Base-by-base conservation (phyloP, 768 basidiomycete genomes). In the Gloeopeniophorella convolvens region DNA sequence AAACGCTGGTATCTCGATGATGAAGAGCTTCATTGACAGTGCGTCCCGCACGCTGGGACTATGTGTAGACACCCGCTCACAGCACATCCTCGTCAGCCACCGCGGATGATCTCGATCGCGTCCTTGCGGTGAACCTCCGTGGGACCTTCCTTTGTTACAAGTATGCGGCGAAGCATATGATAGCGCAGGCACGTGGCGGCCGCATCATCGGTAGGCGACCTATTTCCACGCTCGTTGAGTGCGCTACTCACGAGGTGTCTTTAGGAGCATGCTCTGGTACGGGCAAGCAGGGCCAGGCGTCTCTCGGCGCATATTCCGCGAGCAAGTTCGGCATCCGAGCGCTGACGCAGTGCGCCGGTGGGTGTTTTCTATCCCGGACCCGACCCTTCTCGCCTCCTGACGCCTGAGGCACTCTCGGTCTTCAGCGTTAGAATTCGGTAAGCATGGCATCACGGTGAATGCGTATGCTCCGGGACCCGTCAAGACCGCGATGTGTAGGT, bases 271-370 rank as follows among this genome's bases (percentile, higher is more conserved):
- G 47, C 10, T 45, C 41, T 10, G 33, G 20, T 15, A 23, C 51
- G 20, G 34, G 49, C 2, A 45, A 43, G 50, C 21, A 49, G 33
- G 51, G 32, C 27, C 45, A 51, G 26, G 54, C 50, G 41, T 23
- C 46, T 20, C 16, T 58, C 7, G 13, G 51, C 36, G 58, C 64
- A 2, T 70, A 69, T 40, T 48, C 48, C 20, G 63, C 65, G 2
- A 60, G 61, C 11, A 70, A 70, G 46, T 68, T 66, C 34, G 66
- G 51, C 13, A 54, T 67, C 39, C 54, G 66, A 4, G 66, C 57
- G 2, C 35, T 68, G 21, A 67, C 65, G 6, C 65, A 66, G 27
- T 37, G 32, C 41, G 56, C 57, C 5, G 57, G 57, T 52, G 34
- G n/a, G 54, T 42, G n/a, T 8, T 11, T 7, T 35, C 39, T 13